Percentiles rank a stretch among this genome's conserved stretches.
These are phyloP conservation scores for Erythrophleum fordii DNA, from an alignment of 306 rosid species.

Conservation along the genomic window DNA sequence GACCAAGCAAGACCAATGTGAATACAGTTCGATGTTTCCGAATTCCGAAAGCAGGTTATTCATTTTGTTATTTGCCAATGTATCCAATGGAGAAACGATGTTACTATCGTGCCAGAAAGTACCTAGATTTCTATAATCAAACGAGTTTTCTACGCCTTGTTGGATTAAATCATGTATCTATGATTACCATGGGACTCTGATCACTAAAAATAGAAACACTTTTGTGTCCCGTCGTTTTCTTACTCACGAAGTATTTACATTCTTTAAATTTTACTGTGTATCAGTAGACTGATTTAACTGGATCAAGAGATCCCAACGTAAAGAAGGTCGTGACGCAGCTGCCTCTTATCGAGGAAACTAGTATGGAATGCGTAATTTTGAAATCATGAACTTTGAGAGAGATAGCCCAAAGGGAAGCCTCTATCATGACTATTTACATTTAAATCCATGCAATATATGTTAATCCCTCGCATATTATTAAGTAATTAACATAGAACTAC, in stretches of 20 bases:
- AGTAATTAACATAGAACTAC: background rate
- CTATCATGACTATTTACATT: too few species aligned
- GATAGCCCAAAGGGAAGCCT: background rate
- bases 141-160: background rate
- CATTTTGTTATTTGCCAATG: too few species aligned
- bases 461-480: background rate
- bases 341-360: background rate
- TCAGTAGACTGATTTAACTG: too few species aligned
- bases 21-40: too few species aligned
- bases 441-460: background rate
- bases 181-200: background rate
- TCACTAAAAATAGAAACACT: background rate
- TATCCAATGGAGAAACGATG: background rate
- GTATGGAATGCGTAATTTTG: background rate
- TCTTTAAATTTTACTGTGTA: background rate
- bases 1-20: background rate
- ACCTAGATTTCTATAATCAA: background rate
- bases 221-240: too few species aligned
- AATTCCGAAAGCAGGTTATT: too few species aligned
- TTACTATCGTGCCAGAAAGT: background rate
- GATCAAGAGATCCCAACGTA: too few species aligned
- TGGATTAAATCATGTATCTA: background rate
- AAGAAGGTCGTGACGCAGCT: too few species aligned
- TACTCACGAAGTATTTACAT: too few species aligned
- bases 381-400: background rate